These are phyloP conservation scores for Triticum urartu DNA, from an alignment of 176 grass and related monocot species.

Conservation along the genomic window DNA sequence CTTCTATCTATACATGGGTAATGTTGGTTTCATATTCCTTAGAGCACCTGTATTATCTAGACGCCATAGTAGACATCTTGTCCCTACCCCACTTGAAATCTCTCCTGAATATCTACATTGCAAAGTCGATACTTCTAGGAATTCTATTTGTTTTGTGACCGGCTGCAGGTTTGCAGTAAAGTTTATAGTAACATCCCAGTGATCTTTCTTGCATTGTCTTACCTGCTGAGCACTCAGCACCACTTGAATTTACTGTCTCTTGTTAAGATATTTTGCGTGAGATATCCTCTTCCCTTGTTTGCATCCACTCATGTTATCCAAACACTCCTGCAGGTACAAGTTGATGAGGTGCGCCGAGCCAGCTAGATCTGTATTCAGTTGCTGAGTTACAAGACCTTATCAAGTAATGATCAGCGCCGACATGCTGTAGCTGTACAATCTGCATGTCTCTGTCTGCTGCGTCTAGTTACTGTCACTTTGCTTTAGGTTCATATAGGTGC, in stretches of 20 bases:
- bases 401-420: not conserved
- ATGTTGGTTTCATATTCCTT: not conserved
- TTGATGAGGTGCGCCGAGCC: not conserved
- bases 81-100: not conserved
- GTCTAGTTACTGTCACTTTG: conserved; percentile 7
- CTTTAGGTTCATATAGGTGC: not conserved
- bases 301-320: not conserved
- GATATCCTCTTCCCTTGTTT: conserved; percentile 10
- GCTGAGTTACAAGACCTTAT: not conserved
- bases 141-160: not conserved
- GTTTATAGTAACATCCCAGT: not conserved
- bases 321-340: conserved; percentile 28
- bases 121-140: not conserved
- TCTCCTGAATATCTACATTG: not conserved
- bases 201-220: not conserved
- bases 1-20: not conserved
- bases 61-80: not conserved
- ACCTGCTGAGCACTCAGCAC: not conserved
- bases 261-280: not conserved
- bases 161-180: not conserved
- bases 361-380: not conserved
- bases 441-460: not conserved
- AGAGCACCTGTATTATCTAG: not conserved
- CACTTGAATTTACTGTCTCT: not conserved
- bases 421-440: conserved; percentile 1